phyloP scores from a whole-genome alignment of 129 eudicot genomes.

The Erigeron canadensis region DNA sequence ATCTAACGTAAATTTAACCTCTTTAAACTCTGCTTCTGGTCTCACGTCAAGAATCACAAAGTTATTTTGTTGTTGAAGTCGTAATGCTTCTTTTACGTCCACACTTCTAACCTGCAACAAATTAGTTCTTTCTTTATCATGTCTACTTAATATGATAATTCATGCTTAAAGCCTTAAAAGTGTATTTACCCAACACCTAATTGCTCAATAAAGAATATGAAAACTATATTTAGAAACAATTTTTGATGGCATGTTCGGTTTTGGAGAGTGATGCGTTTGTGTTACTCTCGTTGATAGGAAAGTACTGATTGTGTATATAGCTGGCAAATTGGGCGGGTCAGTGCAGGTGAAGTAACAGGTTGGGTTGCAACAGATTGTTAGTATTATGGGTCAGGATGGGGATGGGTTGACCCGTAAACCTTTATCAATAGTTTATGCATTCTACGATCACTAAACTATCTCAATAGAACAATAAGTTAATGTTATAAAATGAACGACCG shows the following conservation, averaged over 20 bases:
- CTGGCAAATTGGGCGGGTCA: not conserved
- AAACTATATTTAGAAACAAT: not conserved
- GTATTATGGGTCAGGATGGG: not conserved
- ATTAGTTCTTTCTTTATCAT: not conserved
- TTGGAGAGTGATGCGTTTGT: not conserved
- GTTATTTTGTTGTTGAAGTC: constrained; percentile 80
- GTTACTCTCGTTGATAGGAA: not conserved
- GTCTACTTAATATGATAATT: not conserved
- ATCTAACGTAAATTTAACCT: constrained; percentile 41
- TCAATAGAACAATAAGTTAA: too few relatives aligned
- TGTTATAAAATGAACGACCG: too few relatives aligned
- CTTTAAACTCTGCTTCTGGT: constrained; percentile 96
- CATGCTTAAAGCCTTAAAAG: not conserved
- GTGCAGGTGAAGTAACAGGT: not conserved
- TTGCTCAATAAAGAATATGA: not conserved
- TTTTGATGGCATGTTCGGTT: not conserved
- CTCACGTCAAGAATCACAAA: constrained; percentile 97
- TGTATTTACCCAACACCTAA: not conserved
- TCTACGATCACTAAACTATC: too few relatives aligned
- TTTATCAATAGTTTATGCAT: too few relatives aligned
- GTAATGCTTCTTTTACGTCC: constrained; percentile 84
- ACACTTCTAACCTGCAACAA: constrained; percentile 82
- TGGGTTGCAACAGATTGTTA: not conserved
- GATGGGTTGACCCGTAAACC: not conserved
- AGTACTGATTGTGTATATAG: not conserved